Conservation (phyloP, 495 filamentous ascomycete genomes). For the Penicillium malachiteum region DNA sequence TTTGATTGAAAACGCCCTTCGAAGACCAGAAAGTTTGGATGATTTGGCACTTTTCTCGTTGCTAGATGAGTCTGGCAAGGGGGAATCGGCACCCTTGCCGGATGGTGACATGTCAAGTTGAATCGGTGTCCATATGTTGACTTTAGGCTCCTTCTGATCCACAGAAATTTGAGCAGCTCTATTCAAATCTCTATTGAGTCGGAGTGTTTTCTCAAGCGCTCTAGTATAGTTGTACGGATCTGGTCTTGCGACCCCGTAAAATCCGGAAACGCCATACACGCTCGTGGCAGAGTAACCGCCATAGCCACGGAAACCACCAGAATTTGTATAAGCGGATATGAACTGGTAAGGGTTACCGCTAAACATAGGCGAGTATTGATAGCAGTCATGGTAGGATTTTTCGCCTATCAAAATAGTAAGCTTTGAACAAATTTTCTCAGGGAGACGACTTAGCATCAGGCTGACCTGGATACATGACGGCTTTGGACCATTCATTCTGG, state of each 20-base stretch:
- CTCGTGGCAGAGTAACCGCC: neutral
- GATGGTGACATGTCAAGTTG: constrained; percentile 20
- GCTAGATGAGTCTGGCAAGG: constrained; percentile 13
- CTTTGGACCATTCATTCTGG: constrained; percentile 43
- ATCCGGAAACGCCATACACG: constrained; percentile 3
- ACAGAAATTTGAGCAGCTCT: constrained; percentile 33
- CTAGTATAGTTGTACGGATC: constrained; percentile 26
- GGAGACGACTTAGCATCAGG: neutral
- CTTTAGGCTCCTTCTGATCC: constrained; percentile 34
- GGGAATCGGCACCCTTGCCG: neutral
- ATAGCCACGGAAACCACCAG: constrained; percentile 9
- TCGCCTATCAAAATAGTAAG: constrained; percentile 28
- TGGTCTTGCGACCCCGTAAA: constrained; percentile 16
- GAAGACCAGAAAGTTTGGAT: constrained; percentile 33
- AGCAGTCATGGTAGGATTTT: constrained; percentile 39
- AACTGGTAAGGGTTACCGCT: constrained; percentile 33
- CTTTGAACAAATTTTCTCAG: neutral
- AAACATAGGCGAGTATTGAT: constrained; percentile 5
- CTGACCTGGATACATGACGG: constrained; percentile 44
- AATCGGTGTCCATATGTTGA: constrained; percentile 39
- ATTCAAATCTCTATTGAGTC: constrained; percentile 35
- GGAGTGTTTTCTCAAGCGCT: constrained; percentile 29
- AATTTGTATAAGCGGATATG: constrained; percentile 16
- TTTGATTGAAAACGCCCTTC: constrained; percentile 37
- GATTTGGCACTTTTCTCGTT: constrained; percentile 15